A percentile compares a stretch with the other conserved stretches of the same genome.
Conservation (phyloP, 176 grass and related monocot genomes). For the Stipa capillata region DNA sequence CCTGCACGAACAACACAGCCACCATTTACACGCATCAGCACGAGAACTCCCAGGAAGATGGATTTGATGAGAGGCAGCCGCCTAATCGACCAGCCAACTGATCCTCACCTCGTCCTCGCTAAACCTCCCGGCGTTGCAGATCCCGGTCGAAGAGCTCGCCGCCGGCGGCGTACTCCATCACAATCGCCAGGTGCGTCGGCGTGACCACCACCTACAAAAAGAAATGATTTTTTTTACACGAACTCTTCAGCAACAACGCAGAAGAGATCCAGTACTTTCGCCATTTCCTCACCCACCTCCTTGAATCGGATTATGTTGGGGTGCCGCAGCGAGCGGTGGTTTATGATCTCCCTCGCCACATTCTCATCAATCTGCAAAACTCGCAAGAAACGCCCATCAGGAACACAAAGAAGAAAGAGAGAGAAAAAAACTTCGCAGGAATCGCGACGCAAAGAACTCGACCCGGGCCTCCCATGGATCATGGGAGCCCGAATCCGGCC, state of each 20-base stretch:
- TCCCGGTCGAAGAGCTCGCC: slow-evolving; percentile 75
- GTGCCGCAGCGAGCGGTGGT: slow-evolving; percentile 65
- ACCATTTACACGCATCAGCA: neutral
- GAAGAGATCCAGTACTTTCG: neutral
- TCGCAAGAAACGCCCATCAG: neutral
- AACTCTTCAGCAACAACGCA: neutral
- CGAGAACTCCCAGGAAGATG: neutral
- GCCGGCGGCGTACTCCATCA: slow-evolving; percentile 83
- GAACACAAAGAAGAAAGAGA: too few relatives aligned
- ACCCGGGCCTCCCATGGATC: neutral
- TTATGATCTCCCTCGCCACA: slow-evolving; percentile 79
- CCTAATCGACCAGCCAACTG: neutral
- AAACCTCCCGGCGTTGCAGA: slow-evolving; percentile 69
- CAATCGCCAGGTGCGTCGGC: slow-evolving; percentile 75
- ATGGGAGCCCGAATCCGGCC: neutral
- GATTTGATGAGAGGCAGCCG: neutral
- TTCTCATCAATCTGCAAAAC: slow-evolving; percentile 67
- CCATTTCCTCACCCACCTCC: slow-evolving; percentile 26
- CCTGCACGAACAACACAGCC: slow-evolving; percentile 5
- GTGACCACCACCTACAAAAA: slow-evolving; percentile 42
- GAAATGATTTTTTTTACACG: neutral
- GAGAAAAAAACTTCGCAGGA: neutral
- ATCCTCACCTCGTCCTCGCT: slow-evolving; percentile 66
- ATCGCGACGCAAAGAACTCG: neutral
- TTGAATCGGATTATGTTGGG: slow-evolving; percentile 81